phyloP scores from a whole-genome alignment of 2,329 filamentous ascomycete species.

The Penicillium sp. region DNA sequence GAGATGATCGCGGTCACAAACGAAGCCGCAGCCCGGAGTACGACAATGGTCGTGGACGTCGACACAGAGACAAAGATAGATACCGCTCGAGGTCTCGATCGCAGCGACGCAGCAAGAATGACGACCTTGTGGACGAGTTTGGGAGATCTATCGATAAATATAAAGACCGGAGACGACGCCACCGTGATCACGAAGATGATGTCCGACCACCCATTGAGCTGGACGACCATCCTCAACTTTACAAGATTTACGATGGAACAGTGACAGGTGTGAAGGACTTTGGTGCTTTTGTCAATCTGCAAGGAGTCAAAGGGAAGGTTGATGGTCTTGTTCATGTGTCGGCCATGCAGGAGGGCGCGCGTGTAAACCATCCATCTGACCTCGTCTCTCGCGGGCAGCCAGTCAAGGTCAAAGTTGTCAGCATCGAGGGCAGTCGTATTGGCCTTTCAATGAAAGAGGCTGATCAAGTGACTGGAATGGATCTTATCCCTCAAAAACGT shows the following conservation, averaged over 20 bases:
- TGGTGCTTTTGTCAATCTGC: slow-evolving; percentile 90
- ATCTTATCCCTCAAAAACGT: slow-evolving; percentile 74
- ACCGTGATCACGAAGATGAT: slow-evolving; percentile 52
- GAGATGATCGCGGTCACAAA: slow-evolving; percentile 45
- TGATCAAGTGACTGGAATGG: slow-evolving; percentile 82
- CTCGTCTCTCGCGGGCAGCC: slow-evolving; percentile 75
- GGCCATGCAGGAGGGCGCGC: slow-evolving; percentile 76
- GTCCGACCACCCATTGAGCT: slow-evolving; percentile 71
- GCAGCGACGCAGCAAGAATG: slow-evolving; percentile 39
- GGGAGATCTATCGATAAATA: slow-evolving; percentile 49
- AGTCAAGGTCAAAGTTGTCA: slow-evolving; percentile 91
- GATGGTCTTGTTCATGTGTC: slow-evolving; percentile 95
- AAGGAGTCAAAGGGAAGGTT: slow-evolving; percentile 81
- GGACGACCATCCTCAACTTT: slow-evolving; percentile 76
- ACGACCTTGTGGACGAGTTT: slow-evolving; percentile 61
- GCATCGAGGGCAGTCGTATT: slow-evolving; percentile 76
- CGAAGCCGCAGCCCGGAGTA: slow-evolving; percentile 54
- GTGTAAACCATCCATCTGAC: slow-evolving; percentile 90
- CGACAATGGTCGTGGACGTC: slow-evolving; percentile 50
- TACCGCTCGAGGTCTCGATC: slow-evolving; percentile 55
- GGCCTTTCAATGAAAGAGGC: slow-evolving; percentile 97
- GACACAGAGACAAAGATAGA: slow-evolving; percentile 41
- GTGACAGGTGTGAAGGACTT: slow-evolving; percentile 95
- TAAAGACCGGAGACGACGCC: slow-evolving; percentile 35
- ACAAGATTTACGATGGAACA: slow-evolving; percentile 86